Evolutionary conservation across 495 filamentous ascomycete genomes (phyloP), one percentile per base, ranked within the genome.

Genomic region (Polyplosphaeria fusca): DNA sequence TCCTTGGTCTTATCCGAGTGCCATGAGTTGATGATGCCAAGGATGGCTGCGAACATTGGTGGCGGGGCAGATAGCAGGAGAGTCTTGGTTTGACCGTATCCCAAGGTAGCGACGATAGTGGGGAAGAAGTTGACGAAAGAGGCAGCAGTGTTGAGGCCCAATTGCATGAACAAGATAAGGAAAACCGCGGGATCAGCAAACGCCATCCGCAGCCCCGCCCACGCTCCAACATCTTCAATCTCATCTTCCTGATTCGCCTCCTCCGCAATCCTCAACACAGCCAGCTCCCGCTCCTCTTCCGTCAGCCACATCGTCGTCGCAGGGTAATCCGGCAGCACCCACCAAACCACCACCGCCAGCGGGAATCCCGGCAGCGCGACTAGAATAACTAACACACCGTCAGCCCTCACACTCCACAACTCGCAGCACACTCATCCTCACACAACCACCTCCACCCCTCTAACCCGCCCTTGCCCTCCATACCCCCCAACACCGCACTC

Each of bases 251-350:
- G 25, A 48, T 25, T 25, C 3, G 45, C 45, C 4, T 37, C 40
- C 32, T 52, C 47, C 28, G 39, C 50, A 12, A 45, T 40, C 14
- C 45, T 19, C 45, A 19, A 48, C 23, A 27, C 45, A 20, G 45
- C 45, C 20, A 27, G 30, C 12, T 27, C 14, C n/a, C 32, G 30
- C 19, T 45, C 12, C 25, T 75, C 72, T 38, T 68, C 57, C 1
- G 73, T 35, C 11, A 76, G 65, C n/a, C 74, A 64, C 12, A 72
- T 13, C 73, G 76, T 76, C 3, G 68, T 73, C 25, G 61, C 59
- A 1, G 76, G 76, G 40, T 73, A 75, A 56, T 79, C 67, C 1
- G 76, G 76, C 5, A 79, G n/a, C n/a, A n/a, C n/a, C n/a, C n/a
- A n/a, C n/a, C n/a, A n/a, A n/a, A n/a, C n/a, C n/a, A n/a, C n/a